phyloP scores from a whole-genome alignment of 345 rosid genomes.

The Eutrema heterophyllum region DNA sequence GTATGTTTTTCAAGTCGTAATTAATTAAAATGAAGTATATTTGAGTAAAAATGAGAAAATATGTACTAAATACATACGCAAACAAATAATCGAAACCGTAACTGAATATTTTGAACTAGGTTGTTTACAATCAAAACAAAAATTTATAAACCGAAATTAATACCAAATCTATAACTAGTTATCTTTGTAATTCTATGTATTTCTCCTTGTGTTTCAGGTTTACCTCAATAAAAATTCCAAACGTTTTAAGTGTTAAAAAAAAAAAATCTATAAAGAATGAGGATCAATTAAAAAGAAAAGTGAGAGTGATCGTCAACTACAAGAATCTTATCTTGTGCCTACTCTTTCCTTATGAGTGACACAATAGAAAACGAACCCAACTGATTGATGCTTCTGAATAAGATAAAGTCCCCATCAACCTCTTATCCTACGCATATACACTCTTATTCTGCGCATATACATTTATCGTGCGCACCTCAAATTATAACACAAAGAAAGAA shows the following conservation, averaged over 20 bases:
- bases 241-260: too few relatives aligned
- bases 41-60: too few relatives aligned
- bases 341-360: constrained; percentile 18
- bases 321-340: constrained; percentile 28
- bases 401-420: constrained; percentile 11
- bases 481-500: neutral
- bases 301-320: constrained; percentile 26
- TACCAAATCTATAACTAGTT: neutral
- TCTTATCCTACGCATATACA: constrained; percentile 8
- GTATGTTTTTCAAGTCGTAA: too few relatives aligned
- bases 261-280: neutral
- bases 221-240: too few relatives aligned
- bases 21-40: too few relatives aligned
- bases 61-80: too few relatives aligned
- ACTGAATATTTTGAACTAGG: too few relatives aligned
- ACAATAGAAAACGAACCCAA: constrained; percentile 16
- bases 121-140: too few relatives aligned
- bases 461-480: constrained; percentile 18
- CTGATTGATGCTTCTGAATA: constrained; percentile 23
- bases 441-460: constrained; percentile 5
- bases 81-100: too few relatives aligned
- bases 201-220: too few relatives aligned
- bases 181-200: too few relatives aligned
- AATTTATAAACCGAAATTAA: neutral
- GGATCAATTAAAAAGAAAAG: neutral